Percentiles rank a stretch among this genome's conserved stretches.
Conservation (phyloP, 768 basidiomycete genomes). For the Pleurotus sapidus region DNA sequence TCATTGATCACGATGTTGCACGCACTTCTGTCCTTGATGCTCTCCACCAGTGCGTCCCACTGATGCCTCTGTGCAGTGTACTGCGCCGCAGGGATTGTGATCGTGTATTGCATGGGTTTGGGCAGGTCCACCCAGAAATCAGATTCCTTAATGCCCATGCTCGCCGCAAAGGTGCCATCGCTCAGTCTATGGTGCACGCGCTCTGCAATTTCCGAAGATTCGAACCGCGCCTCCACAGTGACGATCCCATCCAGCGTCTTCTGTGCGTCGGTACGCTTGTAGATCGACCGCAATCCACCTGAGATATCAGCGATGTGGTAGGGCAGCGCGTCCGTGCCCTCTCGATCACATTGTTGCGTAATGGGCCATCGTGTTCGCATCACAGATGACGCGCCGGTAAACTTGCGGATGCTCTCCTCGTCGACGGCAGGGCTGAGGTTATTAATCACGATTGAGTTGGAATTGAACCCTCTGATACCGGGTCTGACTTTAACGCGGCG, state of each 20-base stretch:
- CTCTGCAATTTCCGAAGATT: slow-evolving; percentile 46
- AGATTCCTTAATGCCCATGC: slow-evolving; percentile 24
- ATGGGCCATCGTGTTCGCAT: slow-evolving; percentile 18
- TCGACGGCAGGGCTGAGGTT: slow-evolving; percentile 31
- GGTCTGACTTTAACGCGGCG: slow-evolving; percentile 42
- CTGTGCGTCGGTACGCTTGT: slow-evolving; percentile 17
- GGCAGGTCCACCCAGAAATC: slow-evolving; percentile 40
- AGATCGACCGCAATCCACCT: slow-evolving; percentile 19
- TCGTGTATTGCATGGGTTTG: slow-evolving; percentile 47
- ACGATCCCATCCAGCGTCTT: slow-evolving; percentile 24
- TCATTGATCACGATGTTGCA: slow-evolving; percentile 24
- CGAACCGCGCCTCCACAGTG: slow-evolving; percentile 41
- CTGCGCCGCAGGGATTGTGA: slow-evolving; percentile 44
- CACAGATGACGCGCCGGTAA: slow-evolving; percentile 26
- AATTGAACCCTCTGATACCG: slow-evolving; percentile 19
- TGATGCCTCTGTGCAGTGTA: slow-evolving; percentile 46
- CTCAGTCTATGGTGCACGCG: slow-evolving; percentile 32
- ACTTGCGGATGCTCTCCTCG: slow-evolving; percentile 20
- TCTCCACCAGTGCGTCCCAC: slow-evolving; percentile 43
- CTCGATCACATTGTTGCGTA: slow-evolving; percentile 17
- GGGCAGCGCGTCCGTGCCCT: slow-evolving; percentile 18
- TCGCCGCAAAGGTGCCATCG: slow-evolving; percentile 19
- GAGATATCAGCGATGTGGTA: slow-evolving; percentile 11
- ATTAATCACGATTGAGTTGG: slow-evolving; percentile 38
- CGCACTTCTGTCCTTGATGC: slow-evolving; percentile 30